Percentiles rank a stretch among this genome's conserved stretches.
Evolutionary conservation across 2,329 filamentous ascomycete species (phyloP).

Genomic region (Fragosphaeria purpurea): DNA sequence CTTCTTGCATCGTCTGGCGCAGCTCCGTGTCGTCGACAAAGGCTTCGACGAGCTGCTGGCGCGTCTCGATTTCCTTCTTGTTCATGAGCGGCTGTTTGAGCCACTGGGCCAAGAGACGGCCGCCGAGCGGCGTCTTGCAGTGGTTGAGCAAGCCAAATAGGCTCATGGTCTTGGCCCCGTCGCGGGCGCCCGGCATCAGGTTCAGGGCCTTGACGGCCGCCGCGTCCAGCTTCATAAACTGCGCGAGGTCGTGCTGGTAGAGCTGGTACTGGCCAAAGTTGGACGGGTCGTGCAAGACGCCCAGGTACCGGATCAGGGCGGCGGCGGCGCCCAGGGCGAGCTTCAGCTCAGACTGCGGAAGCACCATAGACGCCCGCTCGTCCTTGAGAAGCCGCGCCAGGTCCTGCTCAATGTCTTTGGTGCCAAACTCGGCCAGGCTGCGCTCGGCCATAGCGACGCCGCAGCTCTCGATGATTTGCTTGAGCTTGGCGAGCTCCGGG

Average conservation of each 20-base stretch:
- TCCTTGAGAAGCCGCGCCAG: conserved; percentile 78
- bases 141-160: conserved; percentile 89
- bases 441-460: conserved; percentile 83
- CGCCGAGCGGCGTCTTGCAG: conserved; percentile 93
- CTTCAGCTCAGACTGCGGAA: conserved; percentile 88
- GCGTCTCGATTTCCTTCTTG: conserved; percentile 70
- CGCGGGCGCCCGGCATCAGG: conserved; percentile 88
- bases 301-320: conserved; percentile 88
- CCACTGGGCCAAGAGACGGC: conserved; percentile 86
- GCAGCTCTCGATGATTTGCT: conserved; percentile 83
- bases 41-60: conserved; percentile 89
- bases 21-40: conserved; percentile 90
- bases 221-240: conserved; percentile 98
- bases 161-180: conserved; percentile 97
- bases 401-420: conserved; percentile 92
- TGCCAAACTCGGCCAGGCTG: conserved; percentile 65
- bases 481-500: conserved; percentile 75
- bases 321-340: conserved; percentile 92
- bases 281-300: conserved; percentile 77
- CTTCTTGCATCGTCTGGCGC: conserved; percentile 91
- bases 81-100: conserved; percentile 96
- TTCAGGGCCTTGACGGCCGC: conserved; percentile 90
- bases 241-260: conserved; percentile 91
- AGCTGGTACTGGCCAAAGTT: conserved; percentile 97
- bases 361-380: conserved; percentile 62